Percentiles rank a stretch among this genome's conserved stretches.
These are phyloP conservation scores for Hypsizygus marmoreus DNA, from an alignment of 768 basidiomycete species.

Conservation along the genomic window DNA sequence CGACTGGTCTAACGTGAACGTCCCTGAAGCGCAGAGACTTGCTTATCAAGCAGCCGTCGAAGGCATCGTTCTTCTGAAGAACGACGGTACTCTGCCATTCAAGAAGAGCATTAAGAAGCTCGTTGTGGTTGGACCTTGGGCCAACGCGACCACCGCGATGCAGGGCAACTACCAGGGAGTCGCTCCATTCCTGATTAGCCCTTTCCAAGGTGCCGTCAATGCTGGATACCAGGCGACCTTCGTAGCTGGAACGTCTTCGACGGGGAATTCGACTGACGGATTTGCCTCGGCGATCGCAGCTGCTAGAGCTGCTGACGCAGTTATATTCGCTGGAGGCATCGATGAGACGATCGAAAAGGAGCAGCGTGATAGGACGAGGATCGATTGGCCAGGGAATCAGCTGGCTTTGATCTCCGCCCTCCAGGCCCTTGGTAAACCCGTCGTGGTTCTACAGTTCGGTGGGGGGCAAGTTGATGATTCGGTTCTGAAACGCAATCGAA, in stretches of 20 bases:
- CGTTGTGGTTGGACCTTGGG: conserved; percentile 62
- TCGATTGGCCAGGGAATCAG: conserved; percentile 60
- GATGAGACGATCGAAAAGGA: conserved; percentile 53
- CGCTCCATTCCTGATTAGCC: conserved; percentile 58
- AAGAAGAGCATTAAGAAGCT: conserved; percentile 44
- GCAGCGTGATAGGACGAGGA: conserved; percentile 44
- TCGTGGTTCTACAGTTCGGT: conserved; percentile 57
- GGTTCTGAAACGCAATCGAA: conserved; percentile 42
- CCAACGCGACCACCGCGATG: conserved; percentile 55
- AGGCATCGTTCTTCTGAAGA: conserved; percentile 64
- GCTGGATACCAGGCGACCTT: conserved; percentile 50
- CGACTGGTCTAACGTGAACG: conserved; percentile 49
- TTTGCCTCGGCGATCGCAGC: conserved; percentile 55
- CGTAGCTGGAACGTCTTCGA: conserved; percentile 42
- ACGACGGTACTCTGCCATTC: conserved; percentile 60
- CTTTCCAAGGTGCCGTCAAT: conserved; percentile 46
- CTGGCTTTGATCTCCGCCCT: conserved; percentile 49
- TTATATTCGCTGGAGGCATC: conserved; percentile 58
- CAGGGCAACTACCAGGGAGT: conserved; percentile 60
- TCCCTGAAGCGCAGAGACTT: conserved; percentile 45
- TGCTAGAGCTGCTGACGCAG: conserved; percentile 47
- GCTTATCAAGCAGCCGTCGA: conserved; percentile 54
- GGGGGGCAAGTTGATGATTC: conserved; percentile 58
- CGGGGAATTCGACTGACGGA: conserved; percentile 38
- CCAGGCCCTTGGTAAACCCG: conserved; percentile 47